A percentile compares a stretch with the other conserved stretches of the same genome.
Evolutionary conservation across 1,284 basidiomycete genomes (phyloP).

Genomic region (Bjerkandera adusta): DNA sequence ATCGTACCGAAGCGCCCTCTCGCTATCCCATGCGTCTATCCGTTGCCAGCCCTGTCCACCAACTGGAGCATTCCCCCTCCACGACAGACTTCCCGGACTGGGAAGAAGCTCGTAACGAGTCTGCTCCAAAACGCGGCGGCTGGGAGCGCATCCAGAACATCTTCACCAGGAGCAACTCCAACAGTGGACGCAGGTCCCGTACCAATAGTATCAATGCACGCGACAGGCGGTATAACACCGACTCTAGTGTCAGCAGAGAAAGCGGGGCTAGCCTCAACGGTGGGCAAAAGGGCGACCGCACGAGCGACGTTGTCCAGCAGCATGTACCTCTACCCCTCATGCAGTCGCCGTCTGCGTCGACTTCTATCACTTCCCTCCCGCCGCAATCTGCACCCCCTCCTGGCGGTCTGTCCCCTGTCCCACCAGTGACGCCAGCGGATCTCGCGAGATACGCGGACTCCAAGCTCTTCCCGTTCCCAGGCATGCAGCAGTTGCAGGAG

Average conservation of each 20-base stretch:
- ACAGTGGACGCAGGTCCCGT: slow-evolving; percentile 68
- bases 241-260: slow-evolving; percentile 71
- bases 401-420: slow-evolving; percentile 65
- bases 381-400: slow-evolving; percentile 48
- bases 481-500: slow-evolving; percentile 74
- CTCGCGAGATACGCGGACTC: slow-evolving; percentile 65
- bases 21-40: slow-evolving; percentile 58
- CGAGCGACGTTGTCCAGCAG: slow-evolving; percentile 38
- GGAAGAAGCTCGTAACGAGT: slow-evolving; percentile 53
- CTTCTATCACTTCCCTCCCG: slow-evolving; percentile 58
- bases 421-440: slow-evolving; percentile 61
- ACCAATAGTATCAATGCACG: slow-evolving; percentile 71
- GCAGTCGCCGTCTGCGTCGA: slow-evolving; percentile 61
- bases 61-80: slow-evolving; percentile 52
- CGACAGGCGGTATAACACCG: slow-evolving; percentile 61
- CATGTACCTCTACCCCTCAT: slow-evolving; percentile 40
- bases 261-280: slow-evolving; percentile 68
- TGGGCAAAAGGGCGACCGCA: slow-evolving; percentile 49
- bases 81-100: slow-evolving; percentile 51
- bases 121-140: slow-evolving; percentile 52
- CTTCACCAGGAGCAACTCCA: slow-evolving; percentile 60
- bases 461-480: slow-evolving; percentile 89
- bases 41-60: slow-evolving; percentile 51
- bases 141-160: slow-evolving; percentile 70
- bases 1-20: too few relatives aligned